Percentiles rank a stretch among this genome's conserved stretches.
Evolutionary conservation across 192 early-diverging fungal species (phyloP).

Genomic region (Pilaira anomala): DNA sequence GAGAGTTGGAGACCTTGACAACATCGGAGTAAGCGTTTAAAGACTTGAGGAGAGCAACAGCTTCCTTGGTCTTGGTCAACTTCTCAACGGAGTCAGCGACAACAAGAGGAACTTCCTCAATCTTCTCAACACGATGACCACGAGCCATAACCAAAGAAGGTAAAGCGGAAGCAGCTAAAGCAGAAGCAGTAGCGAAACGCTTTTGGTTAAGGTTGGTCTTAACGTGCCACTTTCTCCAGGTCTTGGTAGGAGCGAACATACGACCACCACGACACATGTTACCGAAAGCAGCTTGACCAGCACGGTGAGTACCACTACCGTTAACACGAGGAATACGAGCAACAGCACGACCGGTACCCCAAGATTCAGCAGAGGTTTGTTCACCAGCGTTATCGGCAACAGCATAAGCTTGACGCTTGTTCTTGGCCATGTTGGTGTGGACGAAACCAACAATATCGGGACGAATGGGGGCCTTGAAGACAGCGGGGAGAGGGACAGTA

Average conservation of each 20-base stretch:
- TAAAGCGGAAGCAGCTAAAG: slow-evolving; percentile 93
- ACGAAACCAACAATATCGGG: slow-evolving; percentile 95
- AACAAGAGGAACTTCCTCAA: slow-evolving; percentile 95
- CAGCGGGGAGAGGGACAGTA: slow-evolving; percentile 84
- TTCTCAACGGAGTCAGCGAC: slow-evolving; percentile 77
- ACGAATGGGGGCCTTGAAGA: slow-evolving; percentile 98
- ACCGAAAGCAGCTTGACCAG: slow-evolving; percentile 99
- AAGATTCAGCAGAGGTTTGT: slow-evolving; percentile 97
- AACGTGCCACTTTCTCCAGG: slow-evolving; percentile 99
- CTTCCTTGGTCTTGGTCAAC: slow-evolving; percentile 91
- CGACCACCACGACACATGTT: slow-evolving; percentile 99
- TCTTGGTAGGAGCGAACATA: slow-evolving; percentile 99
- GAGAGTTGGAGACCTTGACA: slow-evolving; percentile 91
- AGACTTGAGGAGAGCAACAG: slow-evolving; percentile 86
- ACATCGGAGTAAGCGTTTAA: slow-evolving; percentile 94
- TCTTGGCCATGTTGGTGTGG: slow-evolving; percentile 99
- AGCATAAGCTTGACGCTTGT: slow-evolving; percentile 97
- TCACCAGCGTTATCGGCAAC: slow-evolving; percentile 97
- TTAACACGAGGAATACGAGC: slow-evolving; percentile 99
- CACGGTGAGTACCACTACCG: slow-evolving; percentile 95
- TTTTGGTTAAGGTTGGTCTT: slow-evolving; percentile 99
- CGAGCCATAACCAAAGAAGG: slow-evolving; percentile 92
- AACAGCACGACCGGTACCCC: slow-evolving; percentile 99
- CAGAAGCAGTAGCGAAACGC: slow-evolving; percentile 96
- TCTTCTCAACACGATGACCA: slow-evolving; percentile 93